Evolutionary conservation across 2,329 filamentous ascomycete species (phyloP).

Genomic region (Cryphonectria carpinicola): DNA sequence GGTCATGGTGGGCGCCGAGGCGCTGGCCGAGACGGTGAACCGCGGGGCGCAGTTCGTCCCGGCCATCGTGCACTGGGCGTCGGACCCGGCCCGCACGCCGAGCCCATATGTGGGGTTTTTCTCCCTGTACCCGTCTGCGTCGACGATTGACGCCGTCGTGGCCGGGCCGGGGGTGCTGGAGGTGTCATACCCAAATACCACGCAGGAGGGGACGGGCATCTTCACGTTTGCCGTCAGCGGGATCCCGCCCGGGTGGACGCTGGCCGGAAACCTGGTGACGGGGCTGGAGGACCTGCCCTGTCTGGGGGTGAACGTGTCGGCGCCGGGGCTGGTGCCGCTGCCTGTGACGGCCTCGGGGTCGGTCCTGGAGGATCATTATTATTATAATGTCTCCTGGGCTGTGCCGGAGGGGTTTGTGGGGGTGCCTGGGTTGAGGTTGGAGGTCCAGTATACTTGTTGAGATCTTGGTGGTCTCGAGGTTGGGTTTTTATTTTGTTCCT

Average conservation of each 20-base stretch:
- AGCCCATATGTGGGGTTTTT: constrained; percentile 46
- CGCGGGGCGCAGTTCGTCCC: constrained; percentile 48
- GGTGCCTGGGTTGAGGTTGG: constrained; percentile 15
- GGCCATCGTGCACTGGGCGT: constrained; percentile 51
- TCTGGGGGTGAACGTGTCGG: constrained; percentile 43
- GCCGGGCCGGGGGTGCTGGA: constrained; percentile 40
- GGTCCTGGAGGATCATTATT: constrained; percentile 48
- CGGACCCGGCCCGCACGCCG: constrained; percentile 43
- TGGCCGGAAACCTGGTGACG: constrained; percentile 35
- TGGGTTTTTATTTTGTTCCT: too few relatives aligned
- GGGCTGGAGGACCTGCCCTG: constrained; percentile 45
- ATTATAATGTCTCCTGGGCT: constrained; percentile 51
- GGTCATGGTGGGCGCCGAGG: constrained; percentile 48
- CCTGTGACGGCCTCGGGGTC: constrained; percentile 34
- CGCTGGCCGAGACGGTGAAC: constrained; percentile 42
- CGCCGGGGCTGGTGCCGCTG: constrained; percentile 42
- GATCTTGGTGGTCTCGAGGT: not conserved
- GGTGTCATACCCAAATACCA: constrained; percentile 46
- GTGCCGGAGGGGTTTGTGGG: constrained; percentile 46
- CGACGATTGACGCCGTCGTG: constrained; percentile 45
- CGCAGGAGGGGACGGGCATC: constrained; percentile 42
- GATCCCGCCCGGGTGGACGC: constrained; percentile 44
- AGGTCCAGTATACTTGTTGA: constrained; percentile 24
- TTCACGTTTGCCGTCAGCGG: constrained; percentile 46
- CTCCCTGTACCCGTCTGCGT: constrained; percentile 46